phyloP scores from a whole-genome alignment of 2,329 filamentous ascomycete genomes.

The Cryphonectria naterciae region DNA sequence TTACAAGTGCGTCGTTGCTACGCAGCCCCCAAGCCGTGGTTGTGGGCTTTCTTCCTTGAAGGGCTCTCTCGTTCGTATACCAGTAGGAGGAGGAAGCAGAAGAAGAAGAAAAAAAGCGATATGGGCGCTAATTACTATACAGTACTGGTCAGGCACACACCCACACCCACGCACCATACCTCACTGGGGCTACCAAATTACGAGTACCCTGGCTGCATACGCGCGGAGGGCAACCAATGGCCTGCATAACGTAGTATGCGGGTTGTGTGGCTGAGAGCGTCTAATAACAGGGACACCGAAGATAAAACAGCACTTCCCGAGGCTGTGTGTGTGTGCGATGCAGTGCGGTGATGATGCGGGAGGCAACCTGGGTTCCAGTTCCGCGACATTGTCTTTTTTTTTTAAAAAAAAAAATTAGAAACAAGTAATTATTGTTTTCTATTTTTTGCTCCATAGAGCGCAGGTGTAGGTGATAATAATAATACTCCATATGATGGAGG shows the following conservation, averaged over 20 bases:
- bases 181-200: too few relatives aligned
- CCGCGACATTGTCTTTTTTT: background rate
- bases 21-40: background rate
- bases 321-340: background rate
- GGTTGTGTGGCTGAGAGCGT: background rate
- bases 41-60: background rate
- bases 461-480: background rate
- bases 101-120: background rate
- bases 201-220: too few relatives aligned
- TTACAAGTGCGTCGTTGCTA: background rate
- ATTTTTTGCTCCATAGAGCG: too few relatives aligned
- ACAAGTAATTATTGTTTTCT: too few relatives aligned
- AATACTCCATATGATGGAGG: too few relatives aligned
- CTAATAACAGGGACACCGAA: background rate
- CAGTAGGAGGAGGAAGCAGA: background rate
- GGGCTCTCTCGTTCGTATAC: background rate
- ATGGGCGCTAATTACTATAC: background rate
- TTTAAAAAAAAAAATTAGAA: too few relatives aligned
- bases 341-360: background rate
- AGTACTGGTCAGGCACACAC: background rate
- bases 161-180: too few relatives aligned
- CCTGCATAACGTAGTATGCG: background rate
- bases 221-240: background rate
- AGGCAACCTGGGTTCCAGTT: background rate
- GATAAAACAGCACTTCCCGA: background rate